Conservation (phyloP, 306 rosid genomes). For the Glycyrrhiza uralensis region DNA sequence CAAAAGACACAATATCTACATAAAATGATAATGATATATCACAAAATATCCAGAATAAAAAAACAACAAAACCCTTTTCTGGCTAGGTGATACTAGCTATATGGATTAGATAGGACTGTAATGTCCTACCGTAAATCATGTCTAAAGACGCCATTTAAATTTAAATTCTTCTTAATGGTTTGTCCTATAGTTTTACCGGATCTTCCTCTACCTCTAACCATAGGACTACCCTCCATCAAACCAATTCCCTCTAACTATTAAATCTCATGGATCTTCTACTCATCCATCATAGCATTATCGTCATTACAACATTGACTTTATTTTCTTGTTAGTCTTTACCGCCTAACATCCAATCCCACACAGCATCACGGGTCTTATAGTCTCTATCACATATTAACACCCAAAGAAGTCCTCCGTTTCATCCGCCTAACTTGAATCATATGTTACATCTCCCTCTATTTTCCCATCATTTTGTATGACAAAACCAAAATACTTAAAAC, state of each 20-base stretch:
- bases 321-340: background rate
- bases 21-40: background rate
- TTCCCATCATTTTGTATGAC: background rate
- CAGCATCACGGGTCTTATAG: background rate
- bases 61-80: background rate
- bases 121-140: background rate
- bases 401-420: background rate
- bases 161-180: background rate
- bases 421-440: background rate
- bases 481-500: background rate
- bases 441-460: background rate
- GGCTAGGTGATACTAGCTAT: background rate
- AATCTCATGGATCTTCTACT: background rate
- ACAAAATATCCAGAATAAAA: slow-evolving; percentile 11
- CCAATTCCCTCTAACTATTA: background rate
- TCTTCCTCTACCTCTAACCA: background rate
- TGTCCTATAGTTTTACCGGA: background rate
- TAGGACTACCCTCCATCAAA: background rate
- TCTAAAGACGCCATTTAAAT: background rate
- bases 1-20: background rate
- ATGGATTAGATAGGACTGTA: background rate
- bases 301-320: background rate
- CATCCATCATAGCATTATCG: background rate
- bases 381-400: background rate
- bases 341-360: background rate